Base-by-base conservation (phyloP, 2,329 filamentous ascomycete genomes). In the Dactylellina parvicollis region DNA sequence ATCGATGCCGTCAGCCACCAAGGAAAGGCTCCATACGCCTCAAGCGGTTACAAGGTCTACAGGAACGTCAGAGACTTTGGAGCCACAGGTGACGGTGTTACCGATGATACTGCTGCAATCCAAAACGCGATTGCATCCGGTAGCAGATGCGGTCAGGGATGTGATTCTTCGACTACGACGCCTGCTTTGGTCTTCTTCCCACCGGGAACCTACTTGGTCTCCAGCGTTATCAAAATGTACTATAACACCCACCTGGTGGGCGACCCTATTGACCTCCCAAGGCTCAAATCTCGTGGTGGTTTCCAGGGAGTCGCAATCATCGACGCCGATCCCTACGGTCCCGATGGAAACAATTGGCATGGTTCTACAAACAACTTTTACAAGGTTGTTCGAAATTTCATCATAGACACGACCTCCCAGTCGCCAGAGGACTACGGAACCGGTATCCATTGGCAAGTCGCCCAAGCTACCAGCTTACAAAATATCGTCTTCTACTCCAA, bases 241-340 rank as follows among this genome's bases (percentile, higher is more conserved):
- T 98, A 98, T 85, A 96, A 96, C 83, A 96, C 93, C 10, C 92
- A 97, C 80, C 87, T 98, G 74, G 85, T 97, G 32, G 94, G 94
- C 66, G 92, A 98, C 82, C 70, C 70, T 5, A 57, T 61, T 18
- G 75, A 72, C 24, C 26, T 75, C 18, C 76, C 94, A 0, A 89
- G 88, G 0, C 84, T 97, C 80, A 92, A 94, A 83, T 90, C 90
- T 2, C 80, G 87, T 0, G 80, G 89, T 40, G 83, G 84, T 77
- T 99, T 98, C 79, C 76, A 83, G 1, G 95, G 94, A 52, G 96
- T 96, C 83, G 93, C 90, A 49, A 86, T 98, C 61, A 90, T 99
- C 76, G 94, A 98, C 79, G 85, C 91, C 1, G 89, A 98, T 78
- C 94, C 93, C 0, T 98, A 98, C 81, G 86, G 86, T 38, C 79